A percentile compares a stretch with the other conserved stretches of the same genome.
Evolutionary conservation across 768 basidiomycete genomes (phyloP).

Genomic region (Boletus vermiculosoides): DNA sequence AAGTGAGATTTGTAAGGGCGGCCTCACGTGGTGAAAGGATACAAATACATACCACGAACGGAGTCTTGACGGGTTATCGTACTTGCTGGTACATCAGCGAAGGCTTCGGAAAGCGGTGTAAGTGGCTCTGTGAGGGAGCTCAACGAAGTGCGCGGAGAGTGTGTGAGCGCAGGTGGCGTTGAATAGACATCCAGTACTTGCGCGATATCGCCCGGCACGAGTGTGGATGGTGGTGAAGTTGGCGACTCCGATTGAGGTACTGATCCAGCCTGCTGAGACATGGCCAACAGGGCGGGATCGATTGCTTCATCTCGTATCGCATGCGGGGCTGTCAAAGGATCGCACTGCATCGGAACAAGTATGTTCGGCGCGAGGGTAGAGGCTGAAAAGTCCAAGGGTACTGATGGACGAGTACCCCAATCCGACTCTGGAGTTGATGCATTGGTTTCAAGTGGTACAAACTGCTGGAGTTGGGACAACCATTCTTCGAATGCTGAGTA

Average conservation of each 20-base stretch:
- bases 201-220: not conserved
- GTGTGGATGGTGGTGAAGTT: not conserved
- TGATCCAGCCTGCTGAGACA: conserved; percentile 20
- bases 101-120: conserved; percentile 23
- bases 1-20: conserved; percentile 4
- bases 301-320: conserved; percentile 25
- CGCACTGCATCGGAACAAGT: not conserved
- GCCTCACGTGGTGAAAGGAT: not conserved
- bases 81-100: conserved; percentile 6
- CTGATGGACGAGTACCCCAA: not conserved
- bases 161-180: conserved; percentile 21
- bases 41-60: conserved; percentile 8
- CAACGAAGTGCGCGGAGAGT: conserved; percentile 32
- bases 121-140: conserved; percentile 32
- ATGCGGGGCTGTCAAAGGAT: not conserved
- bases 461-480: conserved; percentile 49
- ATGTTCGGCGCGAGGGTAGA: not conserved
- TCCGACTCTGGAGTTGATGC: conserved; percentile 13
- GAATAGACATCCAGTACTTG: conserved; percentile 5
- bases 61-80: not conserved
- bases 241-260: conserved; percentile 2
- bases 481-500: conserved; percentile 46
- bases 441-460: conserved; percentile 32
- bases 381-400: conserved; percentile 1
- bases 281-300: conserved; percentile 33